Evolutionary conservation across 2,329 filamentous ascomycete species (phyloP).

Genomic region (Dothideomycetidae sp.): DNA sequence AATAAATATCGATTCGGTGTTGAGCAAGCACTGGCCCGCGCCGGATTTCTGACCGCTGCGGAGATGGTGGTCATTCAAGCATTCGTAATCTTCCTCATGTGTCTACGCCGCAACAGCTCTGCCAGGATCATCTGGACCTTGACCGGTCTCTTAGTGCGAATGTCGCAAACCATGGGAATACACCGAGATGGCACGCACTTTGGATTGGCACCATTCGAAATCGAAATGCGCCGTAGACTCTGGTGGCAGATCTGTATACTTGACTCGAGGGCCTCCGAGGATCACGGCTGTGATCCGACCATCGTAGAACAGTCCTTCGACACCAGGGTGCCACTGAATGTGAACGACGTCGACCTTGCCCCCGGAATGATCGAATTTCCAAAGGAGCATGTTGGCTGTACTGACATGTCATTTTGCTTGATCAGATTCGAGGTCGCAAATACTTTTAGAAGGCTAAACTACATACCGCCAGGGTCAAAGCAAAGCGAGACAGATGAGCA

Average conservation of each 20-base stretch:
- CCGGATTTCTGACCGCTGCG: slow-evolving; percentile 48
- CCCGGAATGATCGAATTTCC: slow-evolving; percentile 37
- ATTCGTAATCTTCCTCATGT: slow-evolving; percentile 46
- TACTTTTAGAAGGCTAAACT: slow-evolving; percentile 32
- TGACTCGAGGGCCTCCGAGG: slow-evolving; percentile 46
- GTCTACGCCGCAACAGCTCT: slow-evolving; percentile 37
- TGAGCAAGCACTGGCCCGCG: slow-evolving; percentile 49
- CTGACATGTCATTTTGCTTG: slow-evolving; percentile 43
- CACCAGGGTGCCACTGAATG: slow-evolving; percentile 43
- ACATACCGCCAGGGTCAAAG: slow-evolving; percentile 29
- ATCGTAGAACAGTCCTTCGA: slow-evolving; percentile 46
- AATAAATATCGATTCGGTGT: slow-evolving; percentile 46
- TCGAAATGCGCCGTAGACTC: slow-evolving; percentile 34
- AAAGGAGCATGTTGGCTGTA: slow-evolving; percentile 36
- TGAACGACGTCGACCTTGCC: slow-evolving; percentile 40
- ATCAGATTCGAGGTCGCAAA: slow-evolving; percentile 39
- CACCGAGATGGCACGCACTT: slow-evolving; percentile 46
- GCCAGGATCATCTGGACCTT: slow-evolving; percentile 43
- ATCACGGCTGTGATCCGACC: slow-evolving; percentile 48
- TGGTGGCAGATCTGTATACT: slow-evolving; percentile 39
- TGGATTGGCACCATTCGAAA: slow-evolving; percentile 42
- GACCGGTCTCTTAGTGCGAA: slow-evolving; percentile 43
- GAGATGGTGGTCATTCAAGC: slow-evolving; percentile 49
- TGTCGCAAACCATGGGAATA: slow-evolving; percentile 45
- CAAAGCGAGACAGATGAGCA: slow-evolving; percentile 27